Evolutionary conservation across 306 rosid genomes (phyloP).

Genomic region (Vigna angularis): DNA sequence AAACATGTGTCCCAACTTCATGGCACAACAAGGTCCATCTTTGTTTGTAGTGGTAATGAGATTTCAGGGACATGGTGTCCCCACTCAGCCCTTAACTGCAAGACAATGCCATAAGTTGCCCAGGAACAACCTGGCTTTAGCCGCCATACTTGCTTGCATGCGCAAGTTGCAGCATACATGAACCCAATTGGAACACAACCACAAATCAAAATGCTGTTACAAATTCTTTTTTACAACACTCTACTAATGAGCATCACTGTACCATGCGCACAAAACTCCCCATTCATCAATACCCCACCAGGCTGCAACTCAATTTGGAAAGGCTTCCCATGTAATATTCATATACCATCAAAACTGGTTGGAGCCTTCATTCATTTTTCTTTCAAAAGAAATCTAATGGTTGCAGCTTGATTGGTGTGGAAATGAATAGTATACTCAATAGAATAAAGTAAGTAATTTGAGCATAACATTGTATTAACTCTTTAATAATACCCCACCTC

Average conservation of each 20-base stretch:
- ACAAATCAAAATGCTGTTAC: slow-evolving; percentile 8
- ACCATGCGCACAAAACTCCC: slow-evolving; percentile 65
- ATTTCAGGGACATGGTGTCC: slow-evolving; percentile 65
- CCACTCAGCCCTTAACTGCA: slow-evolving; percentile 58
- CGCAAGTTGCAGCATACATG: slow-evolving; percentile 57
- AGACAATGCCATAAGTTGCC: slow-evolving; percentile 57
- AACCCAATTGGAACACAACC: slow-evolving; percentile 32
- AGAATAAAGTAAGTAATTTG: slow-evolving; percentile 25
- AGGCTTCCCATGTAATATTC: slow-evolving; percentile 19
- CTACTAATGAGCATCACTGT: slow-evolving; percentile 58
- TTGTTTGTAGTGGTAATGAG: slow-evolving; percentile 42
- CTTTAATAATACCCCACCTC: slow-evolving; percentile 25
- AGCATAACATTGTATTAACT: slow-evolving; percentile 21
- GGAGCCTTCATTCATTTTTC: slow-evolving; percentile 5
- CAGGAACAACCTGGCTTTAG: slow-evolving; percentile 51
- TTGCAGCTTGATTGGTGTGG: too few relatives aligned
- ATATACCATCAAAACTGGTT: background rate
- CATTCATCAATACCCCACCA: slow-evolving; percentile 61
- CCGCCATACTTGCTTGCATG: slow-evolving; percentile 81
- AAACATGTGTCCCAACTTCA: slow-evolving; percentile 72
- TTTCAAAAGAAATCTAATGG: too few relatives aligned
- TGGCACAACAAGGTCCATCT: slow-evolving; percentile 65
- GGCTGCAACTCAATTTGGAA: slow-evolving; percentile 38
- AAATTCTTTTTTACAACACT: slow-evolving; percentile 17
- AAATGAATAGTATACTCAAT: background rate